Evolutionary conservation across 306 rosid species (phyloP).

Genomic region (Quercus gilva): DNA sequence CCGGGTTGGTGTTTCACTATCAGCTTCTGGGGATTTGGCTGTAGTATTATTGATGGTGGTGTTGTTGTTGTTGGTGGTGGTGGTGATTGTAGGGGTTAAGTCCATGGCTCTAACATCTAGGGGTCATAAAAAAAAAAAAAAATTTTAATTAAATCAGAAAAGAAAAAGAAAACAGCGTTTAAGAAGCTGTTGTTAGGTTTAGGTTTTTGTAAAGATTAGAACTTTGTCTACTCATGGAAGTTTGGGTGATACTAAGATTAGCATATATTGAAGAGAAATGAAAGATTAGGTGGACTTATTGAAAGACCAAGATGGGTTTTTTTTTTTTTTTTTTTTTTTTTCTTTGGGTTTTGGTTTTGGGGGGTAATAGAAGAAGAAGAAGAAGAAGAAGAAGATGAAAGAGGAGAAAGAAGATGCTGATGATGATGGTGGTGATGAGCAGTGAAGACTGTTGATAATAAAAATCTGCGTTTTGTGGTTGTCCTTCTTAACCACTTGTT

Average conservation of each 20-base stretch:
- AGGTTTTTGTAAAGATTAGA: constrained; percentile 35
- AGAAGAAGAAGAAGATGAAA: background rate
- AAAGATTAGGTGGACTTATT: background rate
- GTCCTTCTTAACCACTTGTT: constrained; percentile 82
- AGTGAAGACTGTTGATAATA: constrained; percentile 74
- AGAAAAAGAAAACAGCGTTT: constrained; percentile 12
- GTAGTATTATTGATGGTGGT: constrained; percentile 14
- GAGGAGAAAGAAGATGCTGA: background rate
- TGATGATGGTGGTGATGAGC: constrained; percentile 43
- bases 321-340: background rate
- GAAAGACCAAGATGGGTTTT: background rate
- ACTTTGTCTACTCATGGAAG: constrained; percentile 31
- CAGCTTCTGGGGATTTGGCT: constrained; percentile 70
- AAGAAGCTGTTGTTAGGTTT: constrained; percentile 33
- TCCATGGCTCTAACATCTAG: constrained; percentile 67
- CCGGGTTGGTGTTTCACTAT: constrained; percentile 58
- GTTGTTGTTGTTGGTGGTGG: constrained; percentile 21
- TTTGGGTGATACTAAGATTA: no score
- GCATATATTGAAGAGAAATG: background rate
- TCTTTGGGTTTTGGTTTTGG: background rate
- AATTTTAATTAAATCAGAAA: background rate
- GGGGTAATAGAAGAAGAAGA: background rate
- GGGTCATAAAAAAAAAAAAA: constrained; percentile 13
- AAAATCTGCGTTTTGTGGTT: constrained; percentile 73
- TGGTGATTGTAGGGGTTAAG: constrained; percentile 35